Percentiles rank a stretch among this genome's conserved stretches.
Conservation (phyloP, 2,329 filamentous ascomycete genomes). For the Colletotrichum sp. region DNA sequence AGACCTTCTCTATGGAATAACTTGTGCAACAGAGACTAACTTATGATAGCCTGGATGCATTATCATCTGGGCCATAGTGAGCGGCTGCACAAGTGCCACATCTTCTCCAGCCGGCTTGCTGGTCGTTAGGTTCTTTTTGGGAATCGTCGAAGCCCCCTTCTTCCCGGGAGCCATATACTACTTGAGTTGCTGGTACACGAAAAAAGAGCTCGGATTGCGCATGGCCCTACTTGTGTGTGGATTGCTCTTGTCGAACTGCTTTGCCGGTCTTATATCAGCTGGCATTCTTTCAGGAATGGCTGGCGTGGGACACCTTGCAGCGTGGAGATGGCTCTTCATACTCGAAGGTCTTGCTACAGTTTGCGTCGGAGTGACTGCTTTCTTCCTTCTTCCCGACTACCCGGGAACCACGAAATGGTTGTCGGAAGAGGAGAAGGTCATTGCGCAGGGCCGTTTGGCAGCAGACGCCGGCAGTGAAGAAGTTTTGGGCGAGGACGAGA, state of each 20-base stretch:
- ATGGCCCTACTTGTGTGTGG: constrained; percentile 49
- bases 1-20: constrained; percentile 22
- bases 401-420: constrained; percentile 22
- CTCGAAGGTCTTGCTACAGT: constrained; percentile 62
- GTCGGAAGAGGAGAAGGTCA: not conserved
- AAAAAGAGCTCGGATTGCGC: constrained; percentile 68
- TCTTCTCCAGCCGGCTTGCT: constrained; percentile 13
- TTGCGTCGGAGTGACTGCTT: constrained; percentile 42
- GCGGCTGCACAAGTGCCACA: constrained; percentile 23
- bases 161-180: constrained; percentile 55
- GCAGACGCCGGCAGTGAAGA: not conserved
- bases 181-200: constrained; percentile 70
- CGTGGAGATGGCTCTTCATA: constrained; percentile 85
- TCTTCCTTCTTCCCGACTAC: constrained; percentile 26
- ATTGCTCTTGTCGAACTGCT: constrained; percentile 31
- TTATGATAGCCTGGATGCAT: not conserved
- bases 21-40: not conserved
- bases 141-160: constrained; percentile 28
- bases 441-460: not conserved
- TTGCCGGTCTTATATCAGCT: constrained; percentile 66
- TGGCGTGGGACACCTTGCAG: constrained; percentile 49
- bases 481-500: not conserved
- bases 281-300: constrained; percentile 62
- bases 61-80: constrained; percentile 26
- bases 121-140: constrained; percentile 32